Evolutionary conservation across 441 rosid genomes (phyloP).

Genomic region (Populus hybrid): DNA sequence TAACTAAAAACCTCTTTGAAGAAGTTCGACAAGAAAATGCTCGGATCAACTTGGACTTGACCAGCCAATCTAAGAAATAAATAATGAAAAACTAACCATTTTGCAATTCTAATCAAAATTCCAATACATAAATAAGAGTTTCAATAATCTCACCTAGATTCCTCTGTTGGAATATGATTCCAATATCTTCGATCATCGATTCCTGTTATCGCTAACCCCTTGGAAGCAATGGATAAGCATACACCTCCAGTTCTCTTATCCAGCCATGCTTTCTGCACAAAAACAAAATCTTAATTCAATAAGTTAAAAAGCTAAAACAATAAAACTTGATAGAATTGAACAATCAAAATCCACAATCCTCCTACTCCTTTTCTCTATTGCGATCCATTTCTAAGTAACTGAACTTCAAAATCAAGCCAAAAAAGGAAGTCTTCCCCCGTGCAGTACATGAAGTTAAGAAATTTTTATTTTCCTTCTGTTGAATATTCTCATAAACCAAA

Average conservation of each 20-base stretch:
- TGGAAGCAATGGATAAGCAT: slow-evolving; percentile 68
- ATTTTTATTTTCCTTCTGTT: neutral
- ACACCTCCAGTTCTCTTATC: slow-evolving; percentile 70
- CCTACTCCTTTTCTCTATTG: neutral
- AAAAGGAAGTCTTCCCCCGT: neutral
- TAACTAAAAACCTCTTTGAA: slow-evolving; percentile 20
- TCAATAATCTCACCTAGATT: slow-evolving; percentile 72
- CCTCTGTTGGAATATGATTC: slow-evolving; percentile 74
- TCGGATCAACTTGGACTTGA: slow-evolving; percentile 20
- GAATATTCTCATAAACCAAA: slow-evolving; percentile 6
- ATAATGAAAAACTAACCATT: slow-evolving; percentile 21
- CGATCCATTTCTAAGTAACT: neutral
- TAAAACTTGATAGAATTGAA: neutral
- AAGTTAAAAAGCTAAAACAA: slow-evolving; percentile 1
- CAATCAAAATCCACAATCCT: neutral
- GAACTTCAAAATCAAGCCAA: neutral
- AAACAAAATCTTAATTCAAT: slow-evolving; percentile 15
- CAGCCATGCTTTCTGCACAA: slow-evolving; percentile 77
- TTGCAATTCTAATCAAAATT: slow-evolving; percentile 9
- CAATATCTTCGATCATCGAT: slow-evolving; percentile 94
- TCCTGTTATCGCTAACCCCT: slow-evolving; percentile 77
- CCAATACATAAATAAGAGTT: neutral
- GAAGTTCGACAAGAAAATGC: slow-evolving; percentile 24
- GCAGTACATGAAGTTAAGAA: neutral
- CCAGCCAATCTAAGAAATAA: slow-evolving; percentile 25